Evolutionary conservation across 2,329 filamentous ascomycete species (phyloP).

Genomic region (Chaetomium sp.): DNA sequence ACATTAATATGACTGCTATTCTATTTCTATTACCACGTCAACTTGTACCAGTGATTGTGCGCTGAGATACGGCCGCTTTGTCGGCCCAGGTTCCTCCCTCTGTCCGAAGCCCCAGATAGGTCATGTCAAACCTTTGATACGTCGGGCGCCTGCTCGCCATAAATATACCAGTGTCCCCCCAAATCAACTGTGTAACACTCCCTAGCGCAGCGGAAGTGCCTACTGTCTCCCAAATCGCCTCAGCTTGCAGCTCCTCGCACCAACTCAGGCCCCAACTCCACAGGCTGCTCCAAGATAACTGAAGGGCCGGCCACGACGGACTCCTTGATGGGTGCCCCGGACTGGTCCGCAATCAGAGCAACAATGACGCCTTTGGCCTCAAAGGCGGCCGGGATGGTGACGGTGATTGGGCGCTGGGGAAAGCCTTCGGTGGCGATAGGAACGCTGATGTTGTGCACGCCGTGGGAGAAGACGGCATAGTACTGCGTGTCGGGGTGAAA

Average conservation of each 20-base stretch:
- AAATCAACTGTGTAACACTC: not conserved
- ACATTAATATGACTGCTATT: not conserved
- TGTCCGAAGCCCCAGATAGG: not conserved
- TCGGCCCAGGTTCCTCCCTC: not conserved
- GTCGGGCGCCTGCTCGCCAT: not conserved
- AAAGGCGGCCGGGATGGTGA: slow-evolving; percentile 29
- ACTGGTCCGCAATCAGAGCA: slow-evolving; percentile 26
- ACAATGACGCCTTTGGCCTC: slow-evolving; percentile 32
- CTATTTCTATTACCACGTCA: not conserved
- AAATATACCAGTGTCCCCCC: not conserved
- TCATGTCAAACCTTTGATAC: too few species aligned
- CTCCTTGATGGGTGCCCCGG: slow-evolving; percentile 30
- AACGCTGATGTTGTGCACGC: slow-evolving; percentile 28
- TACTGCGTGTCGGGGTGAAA: slow-evolving; percentile 26
- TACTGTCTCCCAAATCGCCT: not conserved
- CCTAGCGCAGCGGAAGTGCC: not conserved
- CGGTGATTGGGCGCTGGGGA: slow-evolving; percentile 25
- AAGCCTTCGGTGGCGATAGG: slow-evolving; percentile 26
- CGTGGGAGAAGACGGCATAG: slow-evolving; percentile 32
- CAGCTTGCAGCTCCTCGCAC: not conserved
- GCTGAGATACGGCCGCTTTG: not conserved
- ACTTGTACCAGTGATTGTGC: not conserved
- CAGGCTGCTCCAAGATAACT: slow-evolving; percentile 27
- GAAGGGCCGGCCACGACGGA: slow-evolving; percentile 31
- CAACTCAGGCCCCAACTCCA: slow-evolving; percentile 2